These are phyloP conservation scores for Verticillium tricorpus DNA, from an alignment of 2,329 filamentous ascomycete species.

Conservation along the genomic window DNA sequence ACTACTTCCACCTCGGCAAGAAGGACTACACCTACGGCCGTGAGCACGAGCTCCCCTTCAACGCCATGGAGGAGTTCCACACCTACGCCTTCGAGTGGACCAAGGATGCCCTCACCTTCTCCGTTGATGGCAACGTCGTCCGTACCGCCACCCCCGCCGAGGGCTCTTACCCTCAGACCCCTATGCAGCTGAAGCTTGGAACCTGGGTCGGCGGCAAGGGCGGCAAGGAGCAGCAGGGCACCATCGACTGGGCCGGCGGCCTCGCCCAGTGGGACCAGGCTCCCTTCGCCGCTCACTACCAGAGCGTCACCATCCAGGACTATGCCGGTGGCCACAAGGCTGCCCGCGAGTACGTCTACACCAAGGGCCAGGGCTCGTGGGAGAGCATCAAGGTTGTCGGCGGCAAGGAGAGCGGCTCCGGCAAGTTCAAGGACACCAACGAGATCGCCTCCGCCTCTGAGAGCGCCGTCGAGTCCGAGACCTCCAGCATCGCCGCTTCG, in stretches of 20 bases:
- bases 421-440: not conserved
- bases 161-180: slow-evolving; percentile 64
- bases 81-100: slow-evolving; percentile 69
- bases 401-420: slow-evolving; percentile 13
- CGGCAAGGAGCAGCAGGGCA: slow-evolving; percentile 46
- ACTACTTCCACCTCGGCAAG: slow-evolving; percentile 52
- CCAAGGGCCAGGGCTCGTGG: slow-evolving; percentile 21
- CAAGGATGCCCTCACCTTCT: slow-evolving; percentile 51
- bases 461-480: slow-evolving; percentile 19
- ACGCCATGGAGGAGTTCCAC: slow-evolving; percentile 41
- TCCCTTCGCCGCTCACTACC: slow-evolving; percentile 21
- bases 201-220: slow-evolving; percentile 48
- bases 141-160: slow-evolving; percentile 43
- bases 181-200: slow-evolving; percentile 62
- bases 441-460: not conserved
- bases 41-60: slow-evolving; percentile 38
- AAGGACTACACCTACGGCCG: slow-evolving; percentile 49
- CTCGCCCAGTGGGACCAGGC: slow-evolving; percentile 23
- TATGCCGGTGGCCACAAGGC: slow-evolving; percentile 22
- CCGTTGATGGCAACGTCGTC: slow-evolving; percentile 45
- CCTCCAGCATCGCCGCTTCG: slow-evolving; percentile 31
- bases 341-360: slow-evolving; percentile 22
- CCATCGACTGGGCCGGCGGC: slow-evolving; percentile 65
- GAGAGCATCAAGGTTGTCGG: slow-evolving; percentile 22
- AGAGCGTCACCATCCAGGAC: slow-evolving; percentile 21